Evolutionary conservation across 306 rosid species (phyloP), one percentile per base, ranked within the genome.

Genomic region (Vigna reflexopilosa): DNA sequence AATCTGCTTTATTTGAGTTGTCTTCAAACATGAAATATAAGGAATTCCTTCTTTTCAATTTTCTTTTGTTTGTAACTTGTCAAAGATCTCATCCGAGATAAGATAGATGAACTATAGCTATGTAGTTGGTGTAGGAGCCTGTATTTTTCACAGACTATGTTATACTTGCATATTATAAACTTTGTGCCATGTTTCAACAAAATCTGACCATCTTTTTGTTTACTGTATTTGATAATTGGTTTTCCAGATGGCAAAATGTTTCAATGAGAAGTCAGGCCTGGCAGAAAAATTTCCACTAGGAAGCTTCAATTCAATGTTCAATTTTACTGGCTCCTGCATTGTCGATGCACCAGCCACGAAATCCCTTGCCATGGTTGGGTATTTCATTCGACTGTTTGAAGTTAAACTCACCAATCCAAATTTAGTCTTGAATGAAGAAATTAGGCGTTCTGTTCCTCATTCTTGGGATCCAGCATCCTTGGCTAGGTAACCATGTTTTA

Each of bases 251-350:
- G 91, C 90, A 58, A 93, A 89, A 68, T 77, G 73, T 87, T 93
- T 89, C 84, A 93, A 93, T 62, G 82, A 80, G 91, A 82, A 63
- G 77, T 86, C 96, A 13, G 87, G 83, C 47, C 61, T 93, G 77
- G 75, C 90, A 14, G 89, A 78, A 42, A 24, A 65, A 70, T 80
- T 85, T 84, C 93, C 97, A 3, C 89, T 90, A 63, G 97, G 97
- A 80, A 90, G 93, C 87, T 90, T 93, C 79, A 62, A 62, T 62
- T 62, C 67, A 3, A 62, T 62, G 67, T 62, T 62, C 22, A 89
- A 90, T 82, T 93, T 93, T 84, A 93, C 92, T 3, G 96, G 97
- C 70, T 87, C 91, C 58, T 86, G 93, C 90, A 88, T 81, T 77
- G 86, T 83, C 19, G 97, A 93, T 73, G 92, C 89, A 9, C 85